Conservation (phyloP, 75 land plant genomes). For the Pinus taeda region DNA sequence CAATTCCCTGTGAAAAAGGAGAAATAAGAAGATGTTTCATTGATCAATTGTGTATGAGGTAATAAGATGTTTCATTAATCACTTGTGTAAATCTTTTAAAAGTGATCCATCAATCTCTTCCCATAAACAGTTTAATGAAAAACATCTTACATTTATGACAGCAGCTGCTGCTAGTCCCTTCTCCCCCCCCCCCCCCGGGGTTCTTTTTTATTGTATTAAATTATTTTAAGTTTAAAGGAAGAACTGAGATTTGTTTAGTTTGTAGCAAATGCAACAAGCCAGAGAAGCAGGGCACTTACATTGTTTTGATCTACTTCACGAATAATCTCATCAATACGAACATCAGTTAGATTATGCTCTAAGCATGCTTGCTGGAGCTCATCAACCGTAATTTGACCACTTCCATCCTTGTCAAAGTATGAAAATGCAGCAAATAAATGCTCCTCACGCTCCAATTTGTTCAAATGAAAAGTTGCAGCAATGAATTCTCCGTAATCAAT, state of each 20-base stretch:
- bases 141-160: background rate
- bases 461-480: slow-evolving; percentile 81
- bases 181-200: background rate
- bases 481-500: slow-evolving; percentile 91
- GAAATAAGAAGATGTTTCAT: background rate
- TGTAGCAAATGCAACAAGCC: background rate
- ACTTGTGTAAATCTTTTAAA: background rate
- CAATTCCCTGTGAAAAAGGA: too few relatives aligned
- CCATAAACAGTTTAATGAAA: too few relatives aligned
- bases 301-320: slow-evolving; percentile 78
- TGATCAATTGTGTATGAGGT: background rate
- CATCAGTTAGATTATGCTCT: slow-evolving; percentile 61
- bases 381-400: slow-evolving; percentile 72
- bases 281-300: slow-evolving; percentile 38
- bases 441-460: slow-evolving; percentile 88
- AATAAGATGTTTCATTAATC: background rate
- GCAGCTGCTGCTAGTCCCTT: background rate
- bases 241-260: background rate
- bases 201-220: background rate
- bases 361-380: slow-evolving; percentile 77
- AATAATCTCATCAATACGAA: slow-evolving; percentile 63
- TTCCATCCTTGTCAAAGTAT: slow-evolving; percentile 86
- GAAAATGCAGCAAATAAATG: slow-evolving; percentile 78
- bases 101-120: background rate
- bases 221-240: background rate